These are phyloP conservation scores for Brassica hybrid DNA, from an alignment of 441 rosid genomes.

Conservation along the genomic window DNA sequence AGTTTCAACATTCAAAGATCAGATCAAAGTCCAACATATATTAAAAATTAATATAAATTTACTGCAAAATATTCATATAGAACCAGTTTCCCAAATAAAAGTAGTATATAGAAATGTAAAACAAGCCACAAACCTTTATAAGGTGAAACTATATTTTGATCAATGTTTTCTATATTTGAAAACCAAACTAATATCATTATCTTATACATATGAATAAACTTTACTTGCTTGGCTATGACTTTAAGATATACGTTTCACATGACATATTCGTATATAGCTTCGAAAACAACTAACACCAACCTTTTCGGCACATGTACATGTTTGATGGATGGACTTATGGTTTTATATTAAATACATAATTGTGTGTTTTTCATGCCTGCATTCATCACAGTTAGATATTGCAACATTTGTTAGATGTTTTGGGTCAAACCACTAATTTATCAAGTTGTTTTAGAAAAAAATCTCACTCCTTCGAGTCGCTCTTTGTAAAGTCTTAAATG, in stretches of 20 bases:
- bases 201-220: not conserved
- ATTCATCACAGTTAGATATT: slow-evolving; percentile 15
- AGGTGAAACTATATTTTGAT: slow-evolving; percentile 10
- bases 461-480: too few species aligned
- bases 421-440: not conserved
- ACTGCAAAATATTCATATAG: not conserved
- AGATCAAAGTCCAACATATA: not conserved
- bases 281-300: slow-evolving; percentile 41
- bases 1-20: slow-evolving; percentile 27
- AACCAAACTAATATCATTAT: not conserved
- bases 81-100: not conserved
- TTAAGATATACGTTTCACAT: slow-evolving; percentile 45
- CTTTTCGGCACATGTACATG: slow-evolving; percentile 39
- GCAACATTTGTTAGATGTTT: slow-evolving; percentile 17
- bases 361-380: slow-evolving; percentile 16
- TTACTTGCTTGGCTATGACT: slow-evolving; percentile 26
- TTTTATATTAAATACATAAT: not conserved
- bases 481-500: too few species aligned
- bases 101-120: not conserved
- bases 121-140: not conserved
- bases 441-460: too few species aligned
- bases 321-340: not conserved
- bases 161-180: not conserved
- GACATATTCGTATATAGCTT: slow-evolving; percentile 19
- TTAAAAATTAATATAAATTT: not conserved